Conservation (phyloP, 768 basidiomycete species). For the Gymnopilus dilepis region DNA sequence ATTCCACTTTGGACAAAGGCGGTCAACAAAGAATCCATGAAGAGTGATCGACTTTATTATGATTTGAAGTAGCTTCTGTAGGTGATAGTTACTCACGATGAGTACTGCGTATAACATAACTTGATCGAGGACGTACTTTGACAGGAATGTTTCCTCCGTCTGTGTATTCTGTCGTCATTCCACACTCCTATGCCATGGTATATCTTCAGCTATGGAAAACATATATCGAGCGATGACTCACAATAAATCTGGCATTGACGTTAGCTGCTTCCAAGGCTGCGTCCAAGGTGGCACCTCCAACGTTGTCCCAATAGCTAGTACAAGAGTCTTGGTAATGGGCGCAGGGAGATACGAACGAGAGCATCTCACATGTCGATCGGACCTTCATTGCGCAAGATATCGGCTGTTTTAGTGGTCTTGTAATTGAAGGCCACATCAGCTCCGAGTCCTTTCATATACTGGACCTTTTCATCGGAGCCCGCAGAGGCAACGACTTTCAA, state of each 20-base stretch:
- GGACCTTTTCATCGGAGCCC: conserved; percentile 74
- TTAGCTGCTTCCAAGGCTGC: conserved; percentile 54
- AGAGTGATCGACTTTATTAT: conserved; percentile 46
- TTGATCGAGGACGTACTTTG: conserved; percentile 26
- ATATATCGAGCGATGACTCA: conserved; percentile 29
- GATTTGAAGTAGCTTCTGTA: conserved; percentile 44
- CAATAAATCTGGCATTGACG: conserved; percentile 53
- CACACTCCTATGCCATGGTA: conserved; percentile 40
- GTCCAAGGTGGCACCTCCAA: conserved; percentile 65
- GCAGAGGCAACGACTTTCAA: conserved; percentile 74
- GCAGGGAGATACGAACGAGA: background rate
- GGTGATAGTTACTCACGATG: background rate
- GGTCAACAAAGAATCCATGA: conserved; percentile 42
- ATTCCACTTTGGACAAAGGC: conserved; percentile 38
- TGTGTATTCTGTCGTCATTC: conserved; percentile 47
- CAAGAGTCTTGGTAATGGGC: background rate
- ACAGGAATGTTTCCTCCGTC: conserved; percentile 28
- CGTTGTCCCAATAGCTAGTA: conserved; percentile 58
- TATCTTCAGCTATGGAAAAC: background rate
- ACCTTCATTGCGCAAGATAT: conserved; percentile 60
- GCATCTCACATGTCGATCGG: conserved; percentile 45
- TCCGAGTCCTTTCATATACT: conserved; percentile 60
- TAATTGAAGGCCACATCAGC: conserved; percentile 78
- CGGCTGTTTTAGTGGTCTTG: conserved; percentile 58
- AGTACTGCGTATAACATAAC: background rate